Conservation (phyloP, 225 moss, liverwort and hornwort genomes). For the Anthoceros angustus region DNA sequence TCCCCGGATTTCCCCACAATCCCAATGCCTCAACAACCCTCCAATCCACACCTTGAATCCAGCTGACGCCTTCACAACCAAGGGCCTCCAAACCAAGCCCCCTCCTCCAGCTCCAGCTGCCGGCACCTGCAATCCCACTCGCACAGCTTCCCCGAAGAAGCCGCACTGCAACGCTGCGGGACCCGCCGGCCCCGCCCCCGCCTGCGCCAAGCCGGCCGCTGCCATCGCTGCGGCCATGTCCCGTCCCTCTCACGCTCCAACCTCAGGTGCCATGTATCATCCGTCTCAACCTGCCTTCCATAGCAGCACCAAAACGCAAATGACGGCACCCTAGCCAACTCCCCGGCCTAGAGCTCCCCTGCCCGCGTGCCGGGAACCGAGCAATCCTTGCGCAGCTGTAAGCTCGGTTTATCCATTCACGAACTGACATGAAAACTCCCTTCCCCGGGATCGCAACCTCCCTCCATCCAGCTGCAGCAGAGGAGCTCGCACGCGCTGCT, state of each 20-base stretch:
- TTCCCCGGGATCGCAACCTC: background rate
- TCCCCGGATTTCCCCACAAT: background rate
- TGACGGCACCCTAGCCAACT: background rate
- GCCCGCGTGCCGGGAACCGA: background rate
- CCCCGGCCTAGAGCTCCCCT: background rate
- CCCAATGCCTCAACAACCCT: background rate
- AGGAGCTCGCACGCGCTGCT: too few species aligned
- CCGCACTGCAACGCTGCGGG: background rate
- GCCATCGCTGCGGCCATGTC: background rate
- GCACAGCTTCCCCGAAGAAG: background rate
- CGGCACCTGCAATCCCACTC: background rate
- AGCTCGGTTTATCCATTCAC: background rate
- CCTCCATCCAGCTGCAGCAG: background rate
- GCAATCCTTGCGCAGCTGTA: background rate
- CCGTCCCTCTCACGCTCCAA: background rate
- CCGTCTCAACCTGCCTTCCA: too few species aligned
- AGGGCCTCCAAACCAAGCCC: background rate
- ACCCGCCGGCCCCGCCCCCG: background rate
- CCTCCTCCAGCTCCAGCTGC: background rate
- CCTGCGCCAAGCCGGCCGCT: background rate
- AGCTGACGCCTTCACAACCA: background rate
- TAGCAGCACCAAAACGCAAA: too few species aligned
- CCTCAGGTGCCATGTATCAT: background rate
- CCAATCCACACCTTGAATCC: background rate
- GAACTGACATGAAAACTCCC: background rate